Evolutionary conservation across 2,329 filamentous ascomycete species (phyloP).

Genomic region (Orbilia ellipsospora): DNA sequence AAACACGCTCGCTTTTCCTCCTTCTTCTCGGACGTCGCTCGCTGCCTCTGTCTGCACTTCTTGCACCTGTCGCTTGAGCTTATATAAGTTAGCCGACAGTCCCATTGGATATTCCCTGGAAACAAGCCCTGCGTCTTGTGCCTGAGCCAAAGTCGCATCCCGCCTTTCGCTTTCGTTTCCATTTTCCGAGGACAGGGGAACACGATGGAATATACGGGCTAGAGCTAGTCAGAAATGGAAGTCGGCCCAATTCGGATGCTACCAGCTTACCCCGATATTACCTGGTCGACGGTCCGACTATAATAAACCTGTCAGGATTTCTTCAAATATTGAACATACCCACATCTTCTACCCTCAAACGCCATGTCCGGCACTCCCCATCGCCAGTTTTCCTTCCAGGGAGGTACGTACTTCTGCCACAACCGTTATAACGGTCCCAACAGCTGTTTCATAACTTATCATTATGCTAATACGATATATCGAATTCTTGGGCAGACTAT

Average conservation of each 20-base stretch:
- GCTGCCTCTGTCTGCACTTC: conserved; percentile 5
- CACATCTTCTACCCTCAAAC: conserved; percentile 1
- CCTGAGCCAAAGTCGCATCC: conserved; percentile 20
- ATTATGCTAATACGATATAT: background rate
- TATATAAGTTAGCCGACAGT: conserved; percentile 1
- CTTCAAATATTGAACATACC: conserved; percentile 5
- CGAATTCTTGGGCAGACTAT: conserved; percentile 4
- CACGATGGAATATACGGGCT: background rate
- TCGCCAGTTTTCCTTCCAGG: conserved; percentile 49
- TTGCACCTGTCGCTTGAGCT: conserved; percentile 17
- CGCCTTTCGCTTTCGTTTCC: conserved; percentile 13
- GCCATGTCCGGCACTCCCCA: conserved; percentile 36
- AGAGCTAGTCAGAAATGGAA: conserved; percentile 42
- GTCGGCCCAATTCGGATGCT: conserved; percentile 34
- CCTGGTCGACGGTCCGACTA: background rate
- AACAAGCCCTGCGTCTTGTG: conserved; percentile 3
- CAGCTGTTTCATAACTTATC: background rate
- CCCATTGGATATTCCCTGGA: too few relatives aligned
- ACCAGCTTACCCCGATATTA: conserved; percentile 7
- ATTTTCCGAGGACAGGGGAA: background rate
- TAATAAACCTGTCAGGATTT: background rate
- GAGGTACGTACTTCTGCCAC: conserved; percentile 8
- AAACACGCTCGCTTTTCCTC: background rate
- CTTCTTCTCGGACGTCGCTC: conserved; percentile 1
- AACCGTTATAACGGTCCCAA: too few relatives aligned